phyloP scores from a whole-genome alignment of 75 land plant genomes.

The Pinus taeda region DNA sequence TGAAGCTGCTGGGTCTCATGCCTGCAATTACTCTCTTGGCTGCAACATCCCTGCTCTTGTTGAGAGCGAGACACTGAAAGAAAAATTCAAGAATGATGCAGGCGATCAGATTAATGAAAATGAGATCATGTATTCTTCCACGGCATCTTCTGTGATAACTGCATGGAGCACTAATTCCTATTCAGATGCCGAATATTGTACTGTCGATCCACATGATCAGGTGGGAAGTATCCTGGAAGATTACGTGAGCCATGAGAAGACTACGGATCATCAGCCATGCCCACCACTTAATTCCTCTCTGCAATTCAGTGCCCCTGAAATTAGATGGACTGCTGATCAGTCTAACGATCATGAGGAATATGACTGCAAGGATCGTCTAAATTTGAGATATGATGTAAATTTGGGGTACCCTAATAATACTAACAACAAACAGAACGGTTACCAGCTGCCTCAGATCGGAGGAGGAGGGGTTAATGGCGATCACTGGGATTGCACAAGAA shows the following conservation, averaged over 20 bases:
- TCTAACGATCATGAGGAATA: no score
- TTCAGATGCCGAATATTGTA: neutral
- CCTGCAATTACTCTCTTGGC: neutral
- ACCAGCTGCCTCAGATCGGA: neutral
- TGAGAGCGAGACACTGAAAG: conserved; percentile 4
- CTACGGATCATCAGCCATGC: neutral
- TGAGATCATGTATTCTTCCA: neutral
- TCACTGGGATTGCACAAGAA: neutral
- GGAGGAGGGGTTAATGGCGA: neutral
- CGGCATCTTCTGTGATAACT: neutral
- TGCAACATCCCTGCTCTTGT: conserved; percentile 4
- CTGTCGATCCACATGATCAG: neutral
- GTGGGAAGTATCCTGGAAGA: neutral
- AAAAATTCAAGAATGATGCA: neutral
- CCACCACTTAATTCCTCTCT: no score
- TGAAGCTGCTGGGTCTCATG: no score
- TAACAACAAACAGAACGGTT: neutral
- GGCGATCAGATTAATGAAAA: neutral
- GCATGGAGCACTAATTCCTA: conserved; percentile 8
- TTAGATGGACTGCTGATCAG: neutral
- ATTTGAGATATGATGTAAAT: conserved; percentile 2
- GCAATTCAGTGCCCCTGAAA: neutral
- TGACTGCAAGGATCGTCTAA: neutral
- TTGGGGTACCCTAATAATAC: neutral
- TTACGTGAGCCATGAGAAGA: neutral